Percentiles rank a stretch among this genome's conserved stretches.
These are phyloP conservation scores for Exidia glandulosa DNA, from an alignment of 768 basidiomycete genomes.

Conservation along the genomic window DNA sequence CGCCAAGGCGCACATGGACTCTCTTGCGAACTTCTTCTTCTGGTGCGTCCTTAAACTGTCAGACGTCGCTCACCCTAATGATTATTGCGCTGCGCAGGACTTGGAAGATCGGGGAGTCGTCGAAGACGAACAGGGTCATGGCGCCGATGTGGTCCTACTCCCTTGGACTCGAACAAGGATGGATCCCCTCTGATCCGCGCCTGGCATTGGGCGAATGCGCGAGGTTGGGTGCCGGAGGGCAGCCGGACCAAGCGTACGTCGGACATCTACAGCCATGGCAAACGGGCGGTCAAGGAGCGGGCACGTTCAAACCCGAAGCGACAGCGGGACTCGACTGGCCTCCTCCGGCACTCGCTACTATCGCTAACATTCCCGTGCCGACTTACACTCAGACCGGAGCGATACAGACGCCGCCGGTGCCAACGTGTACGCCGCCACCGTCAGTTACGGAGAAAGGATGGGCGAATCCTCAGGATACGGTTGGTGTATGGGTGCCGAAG, in stretches of 20 bases:
- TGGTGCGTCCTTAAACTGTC: no score
- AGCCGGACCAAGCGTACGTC: conserved; percentile 31
- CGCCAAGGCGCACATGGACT: conserved; percentile 83
- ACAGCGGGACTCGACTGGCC: conserved; percentile 55
- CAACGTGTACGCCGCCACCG: conserved; percentile 45
- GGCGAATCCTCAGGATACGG: conserved; percentile 68
- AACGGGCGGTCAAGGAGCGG: conserved; percentile 69
- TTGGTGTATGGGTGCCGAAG: no score
- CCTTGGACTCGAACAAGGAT: conserved; percentile 82
- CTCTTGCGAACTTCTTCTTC: conserved; percentile 92
- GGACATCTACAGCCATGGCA: conserved; percentile 58
- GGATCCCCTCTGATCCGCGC: conserved; percentile 88
- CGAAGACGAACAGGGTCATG: neutral
- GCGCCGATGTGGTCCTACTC: conserved; percentile 74
- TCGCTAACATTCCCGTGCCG: conserved; percentile 50
- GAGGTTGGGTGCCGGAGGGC: conserved; percentile 29
- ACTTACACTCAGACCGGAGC: conserved; percentile 62
- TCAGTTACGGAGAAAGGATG: conserved; percentile 52
- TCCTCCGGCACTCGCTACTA: conserved; percentile 31
- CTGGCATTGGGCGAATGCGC: conserved; percentile 58
- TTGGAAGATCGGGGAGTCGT: conserved; percentile 45
- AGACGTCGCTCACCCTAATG: no score
- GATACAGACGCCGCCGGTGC: conserved; percentile 53
- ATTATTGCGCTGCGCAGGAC: no score
- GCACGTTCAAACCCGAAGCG: conserved; percentile 48